Conservation (phyloP, 495 filamentous ascomycete species). For the Penicillium turbatum region DNA sequence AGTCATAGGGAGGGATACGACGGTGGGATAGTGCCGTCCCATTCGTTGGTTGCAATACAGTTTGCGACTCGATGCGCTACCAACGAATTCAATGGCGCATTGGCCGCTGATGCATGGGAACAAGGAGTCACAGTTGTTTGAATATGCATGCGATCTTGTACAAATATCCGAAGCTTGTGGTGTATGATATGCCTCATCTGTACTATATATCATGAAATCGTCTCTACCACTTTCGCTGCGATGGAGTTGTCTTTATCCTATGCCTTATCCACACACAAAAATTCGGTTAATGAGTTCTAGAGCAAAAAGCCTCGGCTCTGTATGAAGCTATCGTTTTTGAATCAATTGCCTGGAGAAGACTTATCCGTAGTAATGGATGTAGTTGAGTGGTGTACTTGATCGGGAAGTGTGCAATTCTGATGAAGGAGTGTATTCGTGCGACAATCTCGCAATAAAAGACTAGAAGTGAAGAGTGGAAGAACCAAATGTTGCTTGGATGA, state of each 20-base stretch:
- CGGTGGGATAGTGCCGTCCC: background rate
- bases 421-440: background rate
- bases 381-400: too few relatives aligned
- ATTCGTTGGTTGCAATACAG: background rate
- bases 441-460: background rate
- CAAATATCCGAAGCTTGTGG: slow-evolving; percentile 4
- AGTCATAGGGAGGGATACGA: slow-evolving; percentile 10
- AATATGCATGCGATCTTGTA: slow-evolving; percentile 5
- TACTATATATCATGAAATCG: slow-evolving; percentile 8
- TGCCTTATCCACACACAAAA: too few relatives aligned
- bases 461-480: background rate
- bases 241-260: too few relatives aligned
- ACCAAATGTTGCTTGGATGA: background rate
- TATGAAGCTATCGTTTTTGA: too few relatives aligned
- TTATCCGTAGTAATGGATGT: too few relatives aligned
- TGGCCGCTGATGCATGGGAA: background rate
- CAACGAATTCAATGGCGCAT: background rate
- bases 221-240: background rate
- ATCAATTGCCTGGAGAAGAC: too few relatives aligned
- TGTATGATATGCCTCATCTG: background rate
- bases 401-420: too few relatives aligned
- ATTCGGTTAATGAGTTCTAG: background rate
- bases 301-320: too few relatives aligned
- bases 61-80: background rate
- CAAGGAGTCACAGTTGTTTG: slow-evolving; percentile 2